phyloP scores from a whole-genome alignment of 176 grass and related monocot genomes.

The Echinochloa phyllopogon region DNA sequence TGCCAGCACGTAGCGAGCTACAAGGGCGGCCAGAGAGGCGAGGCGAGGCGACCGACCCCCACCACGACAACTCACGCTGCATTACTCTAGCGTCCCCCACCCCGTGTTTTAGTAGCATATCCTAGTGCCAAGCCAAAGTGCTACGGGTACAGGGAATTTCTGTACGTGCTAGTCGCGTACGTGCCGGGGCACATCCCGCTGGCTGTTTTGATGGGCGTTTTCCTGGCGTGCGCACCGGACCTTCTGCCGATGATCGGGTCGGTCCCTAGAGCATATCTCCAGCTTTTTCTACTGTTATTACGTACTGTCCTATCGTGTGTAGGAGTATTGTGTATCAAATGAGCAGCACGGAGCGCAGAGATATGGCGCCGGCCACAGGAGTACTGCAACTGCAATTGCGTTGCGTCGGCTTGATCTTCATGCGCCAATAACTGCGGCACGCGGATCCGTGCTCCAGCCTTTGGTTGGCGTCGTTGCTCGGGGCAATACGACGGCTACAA shows the following conservation, averaged over 20 bases:
- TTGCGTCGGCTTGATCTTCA: background rate
- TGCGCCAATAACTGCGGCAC: slow-evolving; percentile 20
- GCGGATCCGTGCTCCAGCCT: background rate
- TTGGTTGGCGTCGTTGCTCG: background rate
- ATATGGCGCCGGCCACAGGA: background rate
- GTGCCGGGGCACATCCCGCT: background rate
- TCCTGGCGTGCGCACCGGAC: background rate
- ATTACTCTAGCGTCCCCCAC: slow-evolving; percentile 17
- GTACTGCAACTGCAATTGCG: background rate
- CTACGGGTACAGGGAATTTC: slow-evolving; percentile 21
- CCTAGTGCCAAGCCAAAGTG: background rate
- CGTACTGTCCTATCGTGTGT: too few species aligned
- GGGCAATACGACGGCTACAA: background rate
- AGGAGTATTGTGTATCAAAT: background rate
- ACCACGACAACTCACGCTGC: slow-evolving; percentile 35
- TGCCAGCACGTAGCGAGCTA: slow-evolving; percentile 11
- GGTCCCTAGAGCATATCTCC: background rate
- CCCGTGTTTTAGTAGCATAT: background rate
- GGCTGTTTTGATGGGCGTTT: background rate
- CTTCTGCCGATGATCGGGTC: background rate
- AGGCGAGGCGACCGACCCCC: background rate
- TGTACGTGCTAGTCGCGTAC: background rate
- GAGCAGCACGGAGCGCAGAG: background rate
- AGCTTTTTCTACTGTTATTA: background rate
- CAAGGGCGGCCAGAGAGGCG: background rate